These are phyloP conservation scores for Penstemon newberryi DNA, from an alignment of 257 asterid genomes.

Conservation along the genomic window DNA sequence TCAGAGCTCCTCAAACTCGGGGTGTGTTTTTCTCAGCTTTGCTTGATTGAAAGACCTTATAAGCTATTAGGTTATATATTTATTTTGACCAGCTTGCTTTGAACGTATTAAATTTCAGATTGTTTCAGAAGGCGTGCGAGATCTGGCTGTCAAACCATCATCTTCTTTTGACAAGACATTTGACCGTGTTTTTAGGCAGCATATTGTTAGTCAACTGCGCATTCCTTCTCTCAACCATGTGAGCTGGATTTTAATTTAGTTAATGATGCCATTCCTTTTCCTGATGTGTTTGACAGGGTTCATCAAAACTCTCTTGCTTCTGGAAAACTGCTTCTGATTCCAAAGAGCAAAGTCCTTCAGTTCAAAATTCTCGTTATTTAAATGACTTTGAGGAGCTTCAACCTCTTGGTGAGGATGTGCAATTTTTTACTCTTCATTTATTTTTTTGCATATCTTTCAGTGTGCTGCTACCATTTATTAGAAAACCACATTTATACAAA, in stretches of 20 bases:
- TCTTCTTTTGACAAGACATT: conserved; percentile 70
- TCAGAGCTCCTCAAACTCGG: conserved; percentile 80
- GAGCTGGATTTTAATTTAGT: conserved; percentile 26
- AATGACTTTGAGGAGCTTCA: conserved; percentile 96
- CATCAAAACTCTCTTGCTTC: conserved; percentile 65
- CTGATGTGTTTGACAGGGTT: conserved; percentile 44
- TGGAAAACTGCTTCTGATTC: conserved; percentile 73
- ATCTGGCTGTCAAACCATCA: conserved; percentile 70
- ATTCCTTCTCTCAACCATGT: conserved; percentile 26
- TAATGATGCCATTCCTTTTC: conserved; percentile 24
- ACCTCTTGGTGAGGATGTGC: conserved; percentile 64
- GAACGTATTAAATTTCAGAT: conserved; percentile 48
- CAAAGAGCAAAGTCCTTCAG: conserved; percentile 55
- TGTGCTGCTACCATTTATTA: conserved; percentile 20
- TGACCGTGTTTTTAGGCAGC: conserved; percentile 60
- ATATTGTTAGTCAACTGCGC: conserved; percentile 52
- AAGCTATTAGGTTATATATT: not conserved
- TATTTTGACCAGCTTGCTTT: conserved; percentile 27
- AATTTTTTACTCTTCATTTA: conserved; percentile 1
- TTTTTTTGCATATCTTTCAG: conserved; percentile 23
- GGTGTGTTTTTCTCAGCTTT: conserved; percentile 45
- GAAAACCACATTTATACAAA: not conserved
- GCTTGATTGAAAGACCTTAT: conserved; percentile 15
- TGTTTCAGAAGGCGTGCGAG: conserved; percentile 68
- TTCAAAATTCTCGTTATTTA: conserved; percentile 77